Conservation (phyloP, 768 basidiomycete species). For the Mycena alexandri region DNA sequence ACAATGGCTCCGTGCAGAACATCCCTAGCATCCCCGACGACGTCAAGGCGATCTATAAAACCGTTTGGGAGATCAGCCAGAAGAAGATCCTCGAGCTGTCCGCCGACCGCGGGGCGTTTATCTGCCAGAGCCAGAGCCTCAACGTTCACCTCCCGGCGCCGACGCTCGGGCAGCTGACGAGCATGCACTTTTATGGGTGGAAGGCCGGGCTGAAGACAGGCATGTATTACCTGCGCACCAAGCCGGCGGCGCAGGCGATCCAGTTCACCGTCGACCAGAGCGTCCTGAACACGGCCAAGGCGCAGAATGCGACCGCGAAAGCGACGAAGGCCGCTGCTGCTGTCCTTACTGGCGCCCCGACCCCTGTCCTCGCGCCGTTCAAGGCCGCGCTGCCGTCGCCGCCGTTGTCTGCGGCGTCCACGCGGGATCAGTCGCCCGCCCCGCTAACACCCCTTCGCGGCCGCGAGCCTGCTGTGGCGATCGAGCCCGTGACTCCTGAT, state of each 20-base stretch:
- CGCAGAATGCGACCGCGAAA: slow-evolving; percentile 53
- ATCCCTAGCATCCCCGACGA: slow-evolving; percentile 78
- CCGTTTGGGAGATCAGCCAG: slow-evolving; percentile 90
- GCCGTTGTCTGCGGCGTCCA: slow-evolving; percentile 45
- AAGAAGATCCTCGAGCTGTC: slow-evolving; percentile 86
- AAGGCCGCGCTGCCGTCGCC: slow-evolving; percentile 39
- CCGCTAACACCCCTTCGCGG: slow-evolving; percentile 28
- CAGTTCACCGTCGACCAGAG: slow-evolving; percentile 81
- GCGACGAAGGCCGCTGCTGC: slow-evolving; percentile 32
- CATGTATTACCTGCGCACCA: slow-evolving; percentile 86
- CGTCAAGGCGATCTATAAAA: slow-evolving; percentile 88
- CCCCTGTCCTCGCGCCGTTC: slow-evolving; percentile 41
- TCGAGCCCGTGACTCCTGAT: slow-evolving; percentile 6
- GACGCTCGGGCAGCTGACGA: slow-evolving; percentile 79
- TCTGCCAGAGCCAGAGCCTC: slow-evolving; percentile 85
- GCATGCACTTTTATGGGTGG: slow-evolving; percentile 90
- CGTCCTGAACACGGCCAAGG: slow-evolving; percentile 74
- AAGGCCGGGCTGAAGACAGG: slow-evolving; percentile 89
- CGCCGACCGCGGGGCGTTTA: slow-evolving; percentile 87
- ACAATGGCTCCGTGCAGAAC: slow-evolving; percentile 56
- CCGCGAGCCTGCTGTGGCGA: slow-evolving; percentile 13
- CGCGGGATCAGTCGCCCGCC: slow-evolving; percentile 30
- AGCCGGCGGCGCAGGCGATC: slow-evolving; percentile 83
- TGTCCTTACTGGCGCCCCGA: slow-evolving; percentile 16
- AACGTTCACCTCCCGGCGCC: slow-evolving; percentile 83